Conservation (phyloP, 495 filamentous ascomycete species). For the Trichoderma erinaceum region DNA sequence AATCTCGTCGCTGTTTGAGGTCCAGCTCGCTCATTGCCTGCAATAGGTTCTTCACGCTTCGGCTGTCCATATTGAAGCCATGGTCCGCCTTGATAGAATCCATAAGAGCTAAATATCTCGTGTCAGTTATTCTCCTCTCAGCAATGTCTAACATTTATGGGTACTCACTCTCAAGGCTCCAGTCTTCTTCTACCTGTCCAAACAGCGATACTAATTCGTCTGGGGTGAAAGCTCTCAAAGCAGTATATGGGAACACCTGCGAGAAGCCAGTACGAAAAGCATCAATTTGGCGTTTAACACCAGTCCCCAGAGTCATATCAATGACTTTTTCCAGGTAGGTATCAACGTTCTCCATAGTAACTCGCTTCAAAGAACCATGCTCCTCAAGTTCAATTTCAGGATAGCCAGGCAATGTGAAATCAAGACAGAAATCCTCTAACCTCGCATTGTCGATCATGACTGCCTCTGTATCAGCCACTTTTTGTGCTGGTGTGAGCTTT, state of each 20-base stretch:
- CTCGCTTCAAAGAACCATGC: constrained; percentile 61
- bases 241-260: constrained; percentile 91
- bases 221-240: constrained; percentile 89
- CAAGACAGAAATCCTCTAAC: constrained; percentile 83
- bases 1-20: constrained; percentile 74
- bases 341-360: constrained; percentile 87
- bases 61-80: constrained; percentile 98
- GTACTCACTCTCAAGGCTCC: constrained; percentile 88
- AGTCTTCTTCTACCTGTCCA: constrained; percentile 90
- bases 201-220: constrained; percentile 96
- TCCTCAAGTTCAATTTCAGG: constrained; percentile 77
- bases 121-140: constrained; percentile 16
- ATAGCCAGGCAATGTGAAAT: constrained; percentile 94
- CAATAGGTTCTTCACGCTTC: constrained; percentile 87
- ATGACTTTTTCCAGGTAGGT: constrained; percentile 84
- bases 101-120: constrained; percentile 63
- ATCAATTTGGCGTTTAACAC: constrained; percentile 83
- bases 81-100: constrained; percentile 99
- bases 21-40: constrained; percentile 91
- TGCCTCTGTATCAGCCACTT: constrained; percentile 57
- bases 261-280: constrained; percentile 91
- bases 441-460: constrained; percentile 65
- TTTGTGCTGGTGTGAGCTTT: constrained; percentile 57
- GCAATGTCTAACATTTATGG: neutral
- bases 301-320: constrained; percentile 81